Conservation (phyloP, 179 eudicot genomes). For the Camellia oleifera region DNA sequence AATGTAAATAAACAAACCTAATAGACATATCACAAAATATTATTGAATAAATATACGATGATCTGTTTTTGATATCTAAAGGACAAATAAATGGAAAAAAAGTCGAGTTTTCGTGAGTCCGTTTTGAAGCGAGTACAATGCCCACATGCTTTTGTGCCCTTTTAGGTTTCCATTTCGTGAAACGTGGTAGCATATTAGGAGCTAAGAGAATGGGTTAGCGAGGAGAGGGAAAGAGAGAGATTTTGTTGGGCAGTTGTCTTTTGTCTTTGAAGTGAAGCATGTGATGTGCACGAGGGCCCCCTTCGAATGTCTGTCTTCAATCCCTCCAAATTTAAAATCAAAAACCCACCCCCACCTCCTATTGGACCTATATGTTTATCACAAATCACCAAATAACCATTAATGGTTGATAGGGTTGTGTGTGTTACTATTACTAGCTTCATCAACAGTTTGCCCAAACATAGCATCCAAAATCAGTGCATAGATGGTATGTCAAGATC, state of each 20-base stretch:
- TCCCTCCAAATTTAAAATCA: not conserved
- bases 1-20: too few species aligned
- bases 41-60: too few species aligned
- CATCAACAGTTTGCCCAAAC: not conserved
- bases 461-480: not conserved
- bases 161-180: too few species aligned
- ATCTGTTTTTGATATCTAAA: too few species aligned
- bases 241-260: constrained; percentile 12
- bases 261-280: constrained; percentile 11
- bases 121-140: too few species aligned
- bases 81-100: too few species aligned
- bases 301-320: constrained; percentile 15
- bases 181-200: too few species aligned
- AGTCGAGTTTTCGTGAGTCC: too few species aligned
- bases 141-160: too few species aligned
- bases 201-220: too few species aligned
- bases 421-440: not conserved
- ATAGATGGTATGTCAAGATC: not conserved
- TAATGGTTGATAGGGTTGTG: constrained; percentile 7
- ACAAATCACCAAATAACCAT: not conserved
- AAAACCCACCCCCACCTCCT: not conserved
- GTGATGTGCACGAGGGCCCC: constrained; percentile 24
- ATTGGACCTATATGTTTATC: not conserved
- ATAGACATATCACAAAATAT: too few species aligned
- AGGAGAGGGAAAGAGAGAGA: not conserved